A percentile compares a stretch with the other conserved stretches of the same genome.
Evolutionary conservation across 2,329 filamentous ascomycete genomes (phyloP).

Genomic region (Salinomyces thailandicus): DNA sequence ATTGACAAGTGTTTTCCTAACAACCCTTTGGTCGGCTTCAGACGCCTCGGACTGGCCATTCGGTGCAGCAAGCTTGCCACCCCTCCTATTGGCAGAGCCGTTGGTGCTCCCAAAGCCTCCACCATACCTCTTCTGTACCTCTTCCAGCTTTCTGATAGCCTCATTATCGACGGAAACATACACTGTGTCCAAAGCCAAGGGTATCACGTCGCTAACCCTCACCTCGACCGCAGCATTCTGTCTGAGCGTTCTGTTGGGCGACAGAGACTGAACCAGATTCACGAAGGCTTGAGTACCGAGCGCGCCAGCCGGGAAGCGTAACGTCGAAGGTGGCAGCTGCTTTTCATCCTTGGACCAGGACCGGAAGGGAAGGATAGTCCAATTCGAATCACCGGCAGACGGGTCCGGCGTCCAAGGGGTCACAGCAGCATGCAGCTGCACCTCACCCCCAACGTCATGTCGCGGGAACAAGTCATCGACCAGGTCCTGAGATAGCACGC

Average conservation of each 20-base stretch:
- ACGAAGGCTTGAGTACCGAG: constrained; percentile 70
- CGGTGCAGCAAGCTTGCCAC: constrained; percentile 13
- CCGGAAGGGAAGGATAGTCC: constrained; percentile 74
- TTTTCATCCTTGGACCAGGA: constrained; percentile 40
- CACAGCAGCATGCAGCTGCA: constrained; percentile 55
- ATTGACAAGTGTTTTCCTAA: constrained; percentile 42
- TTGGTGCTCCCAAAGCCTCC: constrained; percentile 41
- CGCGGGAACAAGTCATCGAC: constrained; percentile 67
- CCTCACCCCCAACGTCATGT: background rate
- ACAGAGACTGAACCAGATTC: constrained; percentile 55
- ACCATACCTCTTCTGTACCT: constrained; percentile 74
- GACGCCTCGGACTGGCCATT: constrained; percentile 9
- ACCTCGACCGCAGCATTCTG: constrained; percentile 74
- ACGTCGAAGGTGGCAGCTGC: constrained; percentile 61
- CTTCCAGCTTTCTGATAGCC: constrained; percentile 66
- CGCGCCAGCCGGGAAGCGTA: constrained; percentile 66
- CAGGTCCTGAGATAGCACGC: constrained; percentile 76
- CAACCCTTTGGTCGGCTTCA: constrained; percentile 10
- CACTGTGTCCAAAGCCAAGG: constrained; percentile 70
- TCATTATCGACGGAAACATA: constrained; percentile 80
- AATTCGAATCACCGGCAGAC: constrained; percentile 52
- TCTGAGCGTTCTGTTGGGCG: constrained; percentile 64
- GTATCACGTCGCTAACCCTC: constrained; percentile 66
- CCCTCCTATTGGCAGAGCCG: constrained; percentile 13
- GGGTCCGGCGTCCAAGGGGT: constrained; percentile 58